Conservation (phyloP, 306 rosid genomes). For the Phaseolus lunatus region DNA sequence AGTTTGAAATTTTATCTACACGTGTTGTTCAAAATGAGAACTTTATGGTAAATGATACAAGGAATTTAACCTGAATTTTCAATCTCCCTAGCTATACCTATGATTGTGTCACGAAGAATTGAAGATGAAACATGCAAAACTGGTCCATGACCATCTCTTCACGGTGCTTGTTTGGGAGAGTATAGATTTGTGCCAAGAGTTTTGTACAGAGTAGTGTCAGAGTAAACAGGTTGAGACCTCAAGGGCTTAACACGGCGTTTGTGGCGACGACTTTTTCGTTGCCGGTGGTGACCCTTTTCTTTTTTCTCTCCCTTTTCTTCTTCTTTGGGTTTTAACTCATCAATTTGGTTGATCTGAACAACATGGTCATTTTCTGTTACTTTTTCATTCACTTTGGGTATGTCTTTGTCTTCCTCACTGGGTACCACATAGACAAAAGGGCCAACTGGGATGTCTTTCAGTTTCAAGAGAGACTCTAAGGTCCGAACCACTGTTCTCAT, state of each 20-base stretch:
- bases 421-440: conserved; percentile 87
- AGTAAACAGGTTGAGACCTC: conserved; percentile 61
- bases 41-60: neutral
- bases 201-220: conserved; percentile 75
- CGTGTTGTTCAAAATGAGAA: neutral
- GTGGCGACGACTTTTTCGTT: conserved; percentile 52
- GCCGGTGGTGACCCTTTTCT: conserved; percentile 40
- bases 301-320: conserved; percentile 32
- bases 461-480: conserved; percentile 63
- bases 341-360: conserved; percentile 9
- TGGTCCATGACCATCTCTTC: neutral
- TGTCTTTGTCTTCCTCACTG: conserved; percentile 41
- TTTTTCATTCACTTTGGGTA: conserved; percentile 7
- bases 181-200: conserved; percentile 64
- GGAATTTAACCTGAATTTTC: neutral
- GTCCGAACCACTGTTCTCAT: conserved; percentile 79
- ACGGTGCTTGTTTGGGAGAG: conserved; percentile 50
- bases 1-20: neutral
- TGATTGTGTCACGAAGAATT: conserved; percentile 14
- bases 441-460: conserved; percentile 69
- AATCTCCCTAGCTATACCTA: conserved; percentile 15
- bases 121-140: neutral
- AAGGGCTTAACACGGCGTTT: conserved; percentile 50
- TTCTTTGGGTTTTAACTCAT: conserved; percentile 31
- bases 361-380: conserved; percentile 33